phyloP scores from a whole-genome alignment of 371 early-diverging fungal genomes.

The Syncephalis fuscata region DNA sequence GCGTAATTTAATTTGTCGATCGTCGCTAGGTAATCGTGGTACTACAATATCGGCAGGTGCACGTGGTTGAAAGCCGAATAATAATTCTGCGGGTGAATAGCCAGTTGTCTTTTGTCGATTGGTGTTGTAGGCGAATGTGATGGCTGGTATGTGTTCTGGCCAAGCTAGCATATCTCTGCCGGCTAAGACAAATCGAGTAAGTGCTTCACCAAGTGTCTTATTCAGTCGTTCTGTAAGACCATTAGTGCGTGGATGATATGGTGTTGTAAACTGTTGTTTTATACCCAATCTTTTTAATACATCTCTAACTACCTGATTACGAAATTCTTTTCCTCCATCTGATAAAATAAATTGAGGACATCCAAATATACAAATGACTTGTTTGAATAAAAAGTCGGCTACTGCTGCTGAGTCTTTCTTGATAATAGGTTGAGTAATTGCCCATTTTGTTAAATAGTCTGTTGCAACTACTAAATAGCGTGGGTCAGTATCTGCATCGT shows the following conservation, averaged over 20 bases:
- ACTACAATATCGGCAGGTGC: too few species aligned
- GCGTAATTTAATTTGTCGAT: too few species aligned
- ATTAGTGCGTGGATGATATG: neutral
- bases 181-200: too few species aligned
- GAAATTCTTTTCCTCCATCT: constrained; percentile 10
- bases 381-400: constrained; percentile 15
- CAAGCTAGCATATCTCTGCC: too few species aligned
- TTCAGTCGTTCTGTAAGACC: neutral
- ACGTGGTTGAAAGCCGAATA: too few species aligned
- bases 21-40: too few species aligned
- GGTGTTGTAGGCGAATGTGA: too few species aligned
- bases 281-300: neutral
- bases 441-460: constrained; percentile 20
- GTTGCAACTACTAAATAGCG: constrained; percentile 9
- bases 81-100: too few species aligned
- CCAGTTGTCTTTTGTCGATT: too few species aligned
- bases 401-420: constrained; percentile 11
- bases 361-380: constrained; percentile 13
- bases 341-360: constrained; percentile 13
- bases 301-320: neutral
- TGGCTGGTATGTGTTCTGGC: too few species aligned
- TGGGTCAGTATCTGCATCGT: neutral
- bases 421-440: constrained; percentile 16
- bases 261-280: neutral
- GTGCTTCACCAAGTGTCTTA: too few species aligned